Evolutionary conservation across 345 rosid genomes (phyloP).

Genomic region (Lagerstroemia speciosa): DNA sequence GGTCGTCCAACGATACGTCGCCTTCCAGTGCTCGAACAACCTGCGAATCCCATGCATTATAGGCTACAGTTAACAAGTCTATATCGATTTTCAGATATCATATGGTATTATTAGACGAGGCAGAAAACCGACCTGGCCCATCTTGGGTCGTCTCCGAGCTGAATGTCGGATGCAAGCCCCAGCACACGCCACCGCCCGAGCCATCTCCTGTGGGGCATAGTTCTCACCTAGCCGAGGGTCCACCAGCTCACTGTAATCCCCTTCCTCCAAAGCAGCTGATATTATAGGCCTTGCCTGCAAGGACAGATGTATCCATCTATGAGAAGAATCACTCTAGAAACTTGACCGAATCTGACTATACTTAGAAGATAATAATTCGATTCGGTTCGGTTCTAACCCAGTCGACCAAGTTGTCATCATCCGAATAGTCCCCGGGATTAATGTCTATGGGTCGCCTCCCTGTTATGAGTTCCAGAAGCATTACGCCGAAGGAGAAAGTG

Average conservation of each 20-base stretch:
- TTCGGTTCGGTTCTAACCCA: slow-evolving; percentile 37
- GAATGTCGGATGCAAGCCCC: slow-evolving; percentile 66
- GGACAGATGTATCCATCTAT: not conserved
- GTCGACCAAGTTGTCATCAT: slow-evolving; percentile 75
- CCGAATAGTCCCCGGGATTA: slow-evolving; percentile 33
- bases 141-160: slow-evolving; percentile 61
- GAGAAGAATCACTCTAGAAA: not conserved
- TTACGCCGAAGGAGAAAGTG: slow-evolving; percentile 79
- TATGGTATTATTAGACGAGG: not conserved
- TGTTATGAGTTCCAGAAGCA: slow-evolving; percentile 77
- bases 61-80: no score
- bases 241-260: slow-evolving; percentile 41
- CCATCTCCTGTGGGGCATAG: slow-evolving; percentile 53
- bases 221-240: slow-evolving; percentile 57
- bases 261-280: slow-evolving; percentile 36
- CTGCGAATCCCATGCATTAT: slow-evolving; percentile 13
- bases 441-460: slow-evolving; percentile 62
- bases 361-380: not conserved
- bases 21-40: slow-evolving; percentile 70
- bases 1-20: slow-evolving; percentile 47
- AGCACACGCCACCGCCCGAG: slow-evolving; percentile 68
- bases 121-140: slow-evolving; percentile 58
- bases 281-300: slow-evolving; percentile 71
- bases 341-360: no score
- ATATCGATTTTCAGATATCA: not conserved